Conservation (phyloP, 2,329 filamentous ascomycete genomes). For the Colletotrichum musae region DNA sequence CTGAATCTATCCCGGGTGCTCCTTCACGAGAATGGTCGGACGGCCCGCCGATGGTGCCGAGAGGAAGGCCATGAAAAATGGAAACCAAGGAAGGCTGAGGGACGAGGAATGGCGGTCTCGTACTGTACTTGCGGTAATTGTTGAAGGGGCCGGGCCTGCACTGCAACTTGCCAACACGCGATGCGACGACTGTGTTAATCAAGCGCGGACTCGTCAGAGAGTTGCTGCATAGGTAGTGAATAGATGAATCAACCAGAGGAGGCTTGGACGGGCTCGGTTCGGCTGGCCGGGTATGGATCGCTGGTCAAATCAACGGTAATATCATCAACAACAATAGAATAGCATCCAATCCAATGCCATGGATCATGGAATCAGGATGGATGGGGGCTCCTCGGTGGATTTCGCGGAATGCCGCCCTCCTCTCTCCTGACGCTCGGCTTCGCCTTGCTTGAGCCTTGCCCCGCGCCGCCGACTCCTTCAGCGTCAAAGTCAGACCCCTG, state of each 20-base stretch:
- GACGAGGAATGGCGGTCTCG: neutral
- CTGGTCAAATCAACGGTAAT: constrained; percentile 21
- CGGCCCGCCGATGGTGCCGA: constrained; percentile 30
- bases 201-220: constrained; percentile 27
- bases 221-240: neutral
- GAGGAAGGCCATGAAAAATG: constrained; percentile 8
- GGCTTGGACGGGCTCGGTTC: constrained; percentile 2
- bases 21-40: constrained; percentile 31
- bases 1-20: constrained; percentile 28
- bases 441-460: constrained; percentile 19
- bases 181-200: constrained; percentile 20
- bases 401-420: constrained; percentile 17
- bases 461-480: neutral
- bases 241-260: constrained; percentile 22
- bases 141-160: constrained; percentile 18
- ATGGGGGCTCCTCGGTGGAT: constrained; percentile 24
- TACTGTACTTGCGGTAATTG: constrained; percentile 15
- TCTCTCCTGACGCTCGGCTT: constrained; percentile 14
- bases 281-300: constrained; percentile 11
- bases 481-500: neutral
- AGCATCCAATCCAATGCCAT: constrained; percentile 7
- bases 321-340: neutral
- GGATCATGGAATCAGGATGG: constrained; percentile 21
- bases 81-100: neutral
- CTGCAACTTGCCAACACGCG: constrained; percentile 4